Evolutionary conservation across 73 alveolate species (phyloP), one percentile per base, ranked within the genome.

Genomic region (Stentor coeruleus): DNA sequence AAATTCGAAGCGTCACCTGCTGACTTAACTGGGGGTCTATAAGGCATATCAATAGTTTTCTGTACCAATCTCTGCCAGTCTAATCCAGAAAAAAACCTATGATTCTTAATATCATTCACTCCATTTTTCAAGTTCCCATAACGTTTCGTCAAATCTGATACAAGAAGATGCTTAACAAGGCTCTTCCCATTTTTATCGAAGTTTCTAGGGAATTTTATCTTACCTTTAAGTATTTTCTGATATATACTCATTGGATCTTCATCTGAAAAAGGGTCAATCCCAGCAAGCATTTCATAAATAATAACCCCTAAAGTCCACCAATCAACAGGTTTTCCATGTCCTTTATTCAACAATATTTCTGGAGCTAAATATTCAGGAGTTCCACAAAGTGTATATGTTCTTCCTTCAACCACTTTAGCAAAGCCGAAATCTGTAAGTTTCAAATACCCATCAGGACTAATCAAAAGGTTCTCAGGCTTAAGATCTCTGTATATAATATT

Each of bases 261-360:
- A 77, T 95, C 99, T 79, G 92, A 84, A 87, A 96, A 96, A 39
- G 99, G 99, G 72, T 57, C 76, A 33, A 59, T 81, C 38, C 99
- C 99, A 35, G 97, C 99, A 28, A 96, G 77, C 96, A 96, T 93
- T 90, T 96, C 99, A 88, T 96, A 96, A 58, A 96, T 87, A 82
- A 96, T 86, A 81, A 96, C 93, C 39, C 99, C 99, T 58, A 93
- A 85, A 36, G 98, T 93, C 98, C 98, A 93, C 99, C 99, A 98
- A 91, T 98, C 99, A 38, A 93, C 99, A 37, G 99, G 99, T 91
- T 95, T 97, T 38, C 99, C 99, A 84, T 98, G 98, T 0, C 99
- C 99, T 60, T 94, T 85, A 84, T 95, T 95, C 73, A 93, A 89
- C 28, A 96, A 81, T 3, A 95, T 93, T 88, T 96, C 99, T 3